phyloP scores from a whole-genome alignment of 78 protist genomes.

The Acrasis kona region DNA sequence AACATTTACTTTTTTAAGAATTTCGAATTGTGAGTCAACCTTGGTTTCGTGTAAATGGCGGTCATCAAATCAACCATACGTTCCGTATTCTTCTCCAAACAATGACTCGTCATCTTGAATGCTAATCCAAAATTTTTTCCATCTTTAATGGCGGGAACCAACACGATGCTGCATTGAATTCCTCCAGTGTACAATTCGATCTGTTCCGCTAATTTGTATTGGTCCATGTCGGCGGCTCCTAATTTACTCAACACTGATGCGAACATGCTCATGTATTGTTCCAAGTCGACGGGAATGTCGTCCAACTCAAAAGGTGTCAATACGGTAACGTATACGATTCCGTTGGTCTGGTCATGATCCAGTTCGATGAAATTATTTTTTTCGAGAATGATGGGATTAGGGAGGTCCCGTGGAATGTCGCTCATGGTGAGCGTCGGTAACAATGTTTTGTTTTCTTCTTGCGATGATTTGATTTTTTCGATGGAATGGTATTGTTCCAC shows the following conservation, averaged over 20 bases:
- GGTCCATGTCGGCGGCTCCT: background rate
- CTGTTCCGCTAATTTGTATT: background rate
- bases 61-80: background rate
- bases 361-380: too few species aligned
- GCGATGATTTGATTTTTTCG: too few species aligned
- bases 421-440: background rate
- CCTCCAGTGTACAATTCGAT: background rate
- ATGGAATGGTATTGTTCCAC: too few species aligned
- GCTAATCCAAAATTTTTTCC: background rate
- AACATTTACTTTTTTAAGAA: slow-evolving; percentile 1
- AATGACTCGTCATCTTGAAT: background rate
- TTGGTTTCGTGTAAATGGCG: background rate
- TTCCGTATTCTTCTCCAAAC: background rate
- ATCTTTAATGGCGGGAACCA: background rate
- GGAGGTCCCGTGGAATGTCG: background rate
- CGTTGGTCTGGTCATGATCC: too few species aligned
- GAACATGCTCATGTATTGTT: background rate
- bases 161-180: background rate
- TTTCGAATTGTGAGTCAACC: background rate
- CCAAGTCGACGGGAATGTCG: too few species aligned
- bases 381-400: too few species aligned
- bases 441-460: too few species aligned
- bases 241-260: background rate
- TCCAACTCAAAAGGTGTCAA: too few species aligned
- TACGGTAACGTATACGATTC: too few species aligned